Base-by-base conservation (phyloP, 208 protist species). In the Acanthamoeba lenticulata region DNA sequence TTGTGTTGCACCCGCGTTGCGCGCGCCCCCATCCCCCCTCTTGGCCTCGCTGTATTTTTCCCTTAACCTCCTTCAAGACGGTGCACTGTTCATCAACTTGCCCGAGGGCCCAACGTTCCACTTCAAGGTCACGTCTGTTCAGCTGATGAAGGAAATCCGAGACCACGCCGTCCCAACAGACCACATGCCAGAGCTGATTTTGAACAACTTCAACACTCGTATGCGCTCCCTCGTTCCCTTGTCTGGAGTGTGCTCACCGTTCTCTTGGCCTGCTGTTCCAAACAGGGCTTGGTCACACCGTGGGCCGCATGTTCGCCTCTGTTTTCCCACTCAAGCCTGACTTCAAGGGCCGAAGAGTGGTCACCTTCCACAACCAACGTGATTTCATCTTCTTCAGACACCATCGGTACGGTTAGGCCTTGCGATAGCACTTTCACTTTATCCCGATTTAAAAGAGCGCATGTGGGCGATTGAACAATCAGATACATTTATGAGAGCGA, bases 371-470 rank as follows among this genome's bases (percentile, higher is more conserved):
- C 90, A 98, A 98, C 77, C 98, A 98, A 94, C 94, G 98, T 85
- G 98, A 99, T 96, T 99, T 98, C 72, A 98, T 99, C 45, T 99
- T 99, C 92, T 98, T 99, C 95, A 90, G 98, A 29, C 97, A 98
- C 44, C 98, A 99, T 94, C 72, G 97, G 92, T 97, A 34, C 79
- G 9, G n/a, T n/a, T n/a, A n/a, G n/a, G n/a, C n/a, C n/a, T n/a
- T n/a, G 17, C 38, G 55, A 57, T 29, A 81, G 15, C 47, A 81
- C n/a, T 27, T n/a, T 83, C 17, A n/a, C 57, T n/a, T 65, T 65
- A n/a, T 65, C 19, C 57, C 57, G 21, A 65, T 65, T 19, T n/a
- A 65, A 24, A 24, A n/a, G 57, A n/a, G 57, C 24, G 19, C 24
- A 24, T 65, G 19, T 65, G 57, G 21, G n/a, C n/a, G n/a, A n/a